Percentiles rank a stretch among this genome's conserved stretches.
Evolutionary conservation across 345 rosid species (phyloP).

Genomic region (Eutrema heterophyllum): DNA sequence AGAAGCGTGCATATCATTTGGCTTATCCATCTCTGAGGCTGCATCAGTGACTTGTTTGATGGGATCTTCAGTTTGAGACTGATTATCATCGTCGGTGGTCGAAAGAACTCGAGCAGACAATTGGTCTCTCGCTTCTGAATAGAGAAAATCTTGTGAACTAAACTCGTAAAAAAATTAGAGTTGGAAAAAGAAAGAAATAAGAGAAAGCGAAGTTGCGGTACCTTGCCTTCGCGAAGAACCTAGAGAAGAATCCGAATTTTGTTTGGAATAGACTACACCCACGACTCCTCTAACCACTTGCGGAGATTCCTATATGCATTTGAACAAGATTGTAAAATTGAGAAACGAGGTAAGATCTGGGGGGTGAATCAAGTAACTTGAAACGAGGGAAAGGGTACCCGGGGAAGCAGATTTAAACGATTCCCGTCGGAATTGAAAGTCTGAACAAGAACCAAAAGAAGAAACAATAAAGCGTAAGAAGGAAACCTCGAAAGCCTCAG

Average conservation of each 20-base stretch:
- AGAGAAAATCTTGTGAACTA: constrained; percentile 23
- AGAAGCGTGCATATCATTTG: constrained; percentile 9
- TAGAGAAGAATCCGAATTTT: constrained; percentile 5
- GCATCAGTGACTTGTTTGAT: constrained; percentile 52
- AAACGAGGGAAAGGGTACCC: constrained; percentile 34
- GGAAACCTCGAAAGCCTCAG: not conserved
- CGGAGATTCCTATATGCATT: constrained; percentile 48
- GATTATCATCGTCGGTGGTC: constrained; percentile 45
- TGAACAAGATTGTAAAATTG: constrained; percentile 6
- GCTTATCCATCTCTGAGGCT: constrained; percentile 1
- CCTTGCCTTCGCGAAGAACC: constrained; percentile 31
- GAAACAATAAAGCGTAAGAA: constrained; percentile 10
- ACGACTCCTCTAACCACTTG: constrained; percentile 43
- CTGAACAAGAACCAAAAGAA: constrained; percentile 33
- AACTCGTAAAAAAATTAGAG: not conserved
- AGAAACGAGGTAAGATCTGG: constrained; percentile 7
- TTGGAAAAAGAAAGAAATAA: not conserved
- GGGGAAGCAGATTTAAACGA: constrained; percentile 68
- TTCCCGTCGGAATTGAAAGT: constrained; percentile 44
- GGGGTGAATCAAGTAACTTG: not conserved
- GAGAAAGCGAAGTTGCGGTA: not conserved
- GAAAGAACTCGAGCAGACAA: constrained; percentile 70
- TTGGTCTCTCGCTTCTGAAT: constrained; percentile 50
- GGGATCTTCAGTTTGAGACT: constrained; percentile 37
- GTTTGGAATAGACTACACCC: constrained; percentile 53